Evolutionary conservation across 176 grass and related monocot genomes (phyloP).

Genomic region (Eragrostis nindensis): DNA sequence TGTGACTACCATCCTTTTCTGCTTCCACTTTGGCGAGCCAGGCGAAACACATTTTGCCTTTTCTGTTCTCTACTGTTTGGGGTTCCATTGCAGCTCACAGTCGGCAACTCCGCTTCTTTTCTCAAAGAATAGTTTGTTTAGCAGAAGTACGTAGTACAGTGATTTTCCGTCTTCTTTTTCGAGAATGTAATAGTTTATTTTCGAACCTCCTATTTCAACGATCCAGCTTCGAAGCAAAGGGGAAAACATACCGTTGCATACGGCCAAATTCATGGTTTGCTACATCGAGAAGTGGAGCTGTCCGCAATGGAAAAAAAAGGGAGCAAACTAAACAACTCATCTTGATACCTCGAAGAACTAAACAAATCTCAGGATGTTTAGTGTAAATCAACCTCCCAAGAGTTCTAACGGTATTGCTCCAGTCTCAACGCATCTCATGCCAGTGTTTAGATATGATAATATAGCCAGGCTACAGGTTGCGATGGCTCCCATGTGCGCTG

Average conservation of each 20-base stretch:
- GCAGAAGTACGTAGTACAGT: neutral
- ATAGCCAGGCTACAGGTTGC: neutral
- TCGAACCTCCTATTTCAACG: neutral
- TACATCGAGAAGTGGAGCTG: conserved; percentile 29
- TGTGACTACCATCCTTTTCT: conserved; percentile 37
- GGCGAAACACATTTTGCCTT: conserved; percentile 10
- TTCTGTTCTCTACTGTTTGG: neutral
- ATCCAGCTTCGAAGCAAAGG: conserved; percentile 28
- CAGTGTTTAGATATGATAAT: conserved; percentile 27
- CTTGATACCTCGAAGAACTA: conserved; percentile 25
- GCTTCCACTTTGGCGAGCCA: neutral
- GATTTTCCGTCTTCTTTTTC: neutral
- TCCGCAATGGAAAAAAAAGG: neutral
- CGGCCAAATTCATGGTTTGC: conserved; percentile 31
- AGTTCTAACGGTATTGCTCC: conserved; percentile 42
- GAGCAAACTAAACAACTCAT: conserved; percentile 30
- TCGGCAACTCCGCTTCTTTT: neutral
- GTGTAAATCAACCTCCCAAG: neutral
- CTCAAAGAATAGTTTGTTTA: conserved; percentile 9
- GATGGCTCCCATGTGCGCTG: conserved; percentile 36
- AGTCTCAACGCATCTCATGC: conserved; percentile 35
- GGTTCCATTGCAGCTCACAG: neutral
- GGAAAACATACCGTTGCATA: conserved; percentile 35
- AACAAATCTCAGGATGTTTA: conserved; percentile 30
- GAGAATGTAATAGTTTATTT: neutral